Conservation (phyloP, 179 eudicot species). For the Sideroxylon spinosum region DNA sequence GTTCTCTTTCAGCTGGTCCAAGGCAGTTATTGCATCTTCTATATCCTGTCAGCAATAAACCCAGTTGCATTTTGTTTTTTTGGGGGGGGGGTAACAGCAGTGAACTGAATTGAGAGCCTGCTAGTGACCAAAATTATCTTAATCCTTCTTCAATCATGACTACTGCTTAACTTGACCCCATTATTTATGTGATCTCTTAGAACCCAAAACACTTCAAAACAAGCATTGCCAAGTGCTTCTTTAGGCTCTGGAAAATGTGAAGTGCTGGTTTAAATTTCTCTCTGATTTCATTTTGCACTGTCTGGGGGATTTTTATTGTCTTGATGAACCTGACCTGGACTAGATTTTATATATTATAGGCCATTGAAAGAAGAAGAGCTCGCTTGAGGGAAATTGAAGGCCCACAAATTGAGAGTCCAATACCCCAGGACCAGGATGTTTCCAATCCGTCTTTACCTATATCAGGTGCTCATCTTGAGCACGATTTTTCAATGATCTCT, state of each 20-base stretch:
- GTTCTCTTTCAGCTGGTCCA: background rate
- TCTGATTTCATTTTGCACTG: background rate
- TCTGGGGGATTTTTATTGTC: background rate
- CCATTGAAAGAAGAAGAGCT: slow-evolving; percentile 74
- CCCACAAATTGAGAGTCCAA: slow-evolving; percentile 26
- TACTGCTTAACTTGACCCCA: background rate
- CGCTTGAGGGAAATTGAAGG: slow-evolving; percentile 36
- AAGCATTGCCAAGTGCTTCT: background rate
- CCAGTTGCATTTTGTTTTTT: background rate
- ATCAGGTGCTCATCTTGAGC: slow-evolving; percentile 47
- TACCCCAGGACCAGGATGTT: slow-evolving; percentile 23
- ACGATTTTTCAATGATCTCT: slow-evolving; percentile 31
- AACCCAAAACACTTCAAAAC: background rate
- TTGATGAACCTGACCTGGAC: background rate
- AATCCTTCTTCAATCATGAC: background rate
- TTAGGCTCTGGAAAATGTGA: background rate
- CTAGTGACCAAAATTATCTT: background rate
- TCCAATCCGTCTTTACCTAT: slow-evolving; percentile 20
- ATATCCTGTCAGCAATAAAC: background rate
- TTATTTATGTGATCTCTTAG: background rate
- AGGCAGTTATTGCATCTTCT: background rate
- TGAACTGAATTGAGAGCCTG: background rate
- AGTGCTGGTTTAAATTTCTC: background rate
- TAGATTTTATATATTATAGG: slow-evolving; percentile 28
- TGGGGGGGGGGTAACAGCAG: background rate